Evolutionary conservation across 2,329 filamentous ascomycete genomes (phyloP).

Genomic region (Scytalidium lignicola): DNA sequence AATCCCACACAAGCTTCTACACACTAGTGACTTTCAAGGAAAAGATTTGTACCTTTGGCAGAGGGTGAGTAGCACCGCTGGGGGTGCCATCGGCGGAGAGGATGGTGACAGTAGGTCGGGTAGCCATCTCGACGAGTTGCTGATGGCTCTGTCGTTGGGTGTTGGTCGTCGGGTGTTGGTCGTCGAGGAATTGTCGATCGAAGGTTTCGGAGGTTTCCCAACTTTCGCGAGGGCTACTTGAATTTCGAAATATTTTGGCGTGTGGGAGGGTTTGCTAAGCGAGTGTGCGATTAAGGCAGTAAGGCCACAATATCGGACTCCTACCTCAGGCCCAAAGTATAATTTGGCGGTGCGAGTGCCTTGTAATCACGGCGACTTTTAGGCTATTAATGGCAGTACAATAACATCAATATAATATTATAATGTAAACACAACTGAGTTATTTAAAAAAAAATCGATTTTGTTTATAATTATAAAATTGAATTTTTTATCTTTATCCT

Average conservation of each 20-base stretch:
- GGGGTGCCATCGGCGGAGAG: conserved; percentile 92
- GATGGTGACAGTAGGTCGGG: conserved; percentile 95
- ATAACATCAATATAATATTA: too few relatives aligned
- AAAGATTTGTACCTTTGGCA: conserved; percentile 57
- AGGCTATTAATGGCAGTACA: too few relatives aligned
- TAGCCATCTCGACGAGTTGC: conserved; percentile 61
- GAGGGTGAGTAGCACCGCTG: conserved; percentile 81
- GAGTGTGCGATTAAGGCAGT: background rate
- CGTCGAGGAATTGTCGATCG: conserved; percentile 17
- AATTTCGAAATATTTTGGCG: conserved; percentile 2
- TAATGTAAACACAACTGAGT: too few relatives aligned
- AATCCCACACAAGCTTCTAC: too few relatives aligned
- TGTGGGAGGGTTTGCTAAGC: conserved; percentile 2
- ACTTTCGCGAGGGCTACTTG: background rate
- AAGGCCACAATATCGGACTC: background rate
- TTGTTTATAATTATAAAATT: too few relatives aligned
- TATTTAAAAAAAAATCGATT: too few relatives aligned
- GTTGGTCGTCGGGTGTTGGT: conserved; percentile 8
- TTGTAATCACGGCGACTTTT: too few relatives aligned
- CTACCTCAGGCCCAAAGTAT: too few relatives aligned
- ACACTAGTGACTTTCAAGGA: background rate
- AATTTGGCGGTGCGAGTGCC: too few relatives aligned
- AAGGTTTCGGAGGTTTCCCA: conserved; percentile 2
- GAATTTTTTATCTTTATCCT: too few relatives aligned
- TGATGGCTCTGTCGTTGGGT: conserved; percentile 20